phyloP scores from a whole-genome alignment of 768 basidiomycete species.

The Trametes coccinea region DNA sequence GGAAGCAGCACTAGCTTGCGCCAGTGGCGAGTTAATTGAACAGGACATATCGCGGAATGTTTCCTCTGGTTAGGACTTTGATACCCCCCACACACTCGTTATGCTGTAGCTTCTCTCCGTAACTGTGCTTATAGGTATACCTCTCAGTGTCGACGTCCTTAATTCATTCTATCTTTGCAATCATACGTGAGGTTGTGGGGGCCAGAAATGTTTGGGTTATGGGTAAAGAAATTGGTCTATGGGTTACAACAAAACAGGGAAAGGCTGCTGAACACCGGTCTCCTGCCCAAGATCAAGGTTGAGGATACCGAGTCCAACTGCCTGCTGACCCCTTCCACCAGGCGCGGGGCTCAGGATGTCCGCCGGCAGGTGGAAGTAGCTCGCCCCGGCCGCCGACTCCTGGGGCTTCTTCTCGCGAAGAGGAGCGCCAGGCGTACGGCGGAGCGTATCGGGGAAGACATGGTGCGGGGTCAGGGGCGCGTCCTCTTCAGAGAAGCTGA shows the following conservation, averaged over 20 bases:
- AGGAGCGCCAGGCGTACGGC: slow-evolving; percentile 21
- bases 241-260: background rate
- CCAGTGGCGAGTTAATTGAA: too few relatives aligned
- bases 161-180: background rate
- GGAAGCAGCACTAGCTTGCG: background rate
- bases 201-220: background rate
- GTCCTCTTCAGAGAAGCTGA: slow-evolving; percentile 8
- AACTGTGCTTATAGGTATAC: background rate
- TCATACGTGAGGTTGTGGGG: background rate
- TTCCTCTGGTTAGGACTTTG: too few relatives aligned
- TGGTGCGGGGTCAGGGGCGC: slow-evolving; percentile 12
- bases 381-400: background rate
- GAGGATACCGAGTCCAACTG: slow-evolving; percentile 7
- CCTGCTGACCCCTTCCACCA: background rate
- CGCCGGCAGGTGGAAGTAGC: slow-evolving; percentile 15
- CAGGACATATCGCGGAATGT: too few relatives aligned
- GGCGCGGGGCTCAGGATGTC: background rate
- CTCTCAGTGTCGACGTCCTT: background rate
- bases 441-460: slow-evolving; percentile 9
- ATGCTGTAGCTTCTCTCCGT: too few relatives aligned
- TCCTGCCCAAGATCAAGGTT: background rate
- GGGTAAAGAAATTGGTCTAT: background rate
- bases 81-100: too few relatives aligned
- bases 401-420: background rate
- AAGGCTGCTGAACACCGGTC: background rate